These are phyloP conservation scores for Lasiosphaeria hispida DNA, from an alignment of 495 filamentous ascomycete genomes.

Conservation along the genomic window DNA sequence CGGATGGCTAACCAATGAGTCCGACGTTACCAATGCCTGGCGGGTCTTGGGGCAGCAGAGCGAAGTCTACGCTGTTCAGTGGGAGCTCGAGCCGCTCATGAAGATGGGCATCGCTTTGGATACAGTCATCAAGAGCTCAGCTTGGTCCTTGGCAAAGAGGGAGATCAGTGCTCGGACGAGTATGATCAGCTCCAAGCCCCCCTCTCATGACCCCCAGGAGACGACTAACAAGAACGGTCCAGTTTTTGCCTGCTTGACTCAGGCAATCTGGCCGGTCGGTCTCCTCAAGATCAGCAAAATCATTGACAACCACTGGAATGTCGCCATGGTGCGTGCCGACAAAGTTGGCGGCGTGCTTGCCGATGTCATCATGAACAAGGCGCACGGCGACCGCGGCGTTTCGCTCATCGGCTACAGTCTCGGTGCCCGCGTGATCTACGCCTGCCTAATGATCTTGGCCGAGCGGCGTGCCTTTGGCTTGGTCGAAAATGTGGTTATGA, in stretches of 20 bases:
- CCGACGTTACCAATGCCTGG: conserved; percentile 75
- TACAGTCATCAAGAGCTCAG: conserved; percentile 68
- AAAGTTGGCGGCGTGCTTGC: conserved; percentile 85
- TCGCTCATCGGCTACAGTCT: conserved; percentile 86
- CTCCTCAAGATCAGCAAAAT: conserved; percentile 77
- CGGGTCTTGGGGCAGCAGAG: conserved; percentile 62
- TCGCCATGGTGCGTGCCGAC: conserved; percentile 77
- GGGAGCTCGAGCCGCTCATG: conserved; percentile 74
- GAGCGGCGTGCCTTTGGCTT: conserved; percentile 79
- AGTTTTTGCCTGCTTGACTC: conserved; percentile 70
- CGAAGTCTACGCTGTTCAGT: conserved; percentile 82
- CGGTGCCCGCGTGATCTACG: conserved; percentile 85
- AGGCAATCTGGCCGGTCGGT: conserved; percentile 71
- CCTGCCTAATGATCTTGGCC: conserved; percentile 72
- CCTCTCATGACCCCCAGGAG: neutral
- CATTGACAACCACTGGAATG: conserved; percentile 86
- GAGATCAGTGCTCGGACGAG: conserved; percentile 61
- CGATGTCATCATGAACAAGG: conserved; percentile 82
- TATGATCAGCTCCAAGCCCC: conserved; percentile 26
- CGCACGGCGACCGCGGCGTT: conserved; percentile 84
- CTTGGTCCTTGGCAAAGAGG: conserved; percentile 73
- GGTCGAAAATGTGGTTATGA: conserved; percentile 78
- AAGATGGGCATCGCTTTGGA: conserved; percentile 75
- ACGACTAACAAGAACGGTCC: conserved; percentile 42
- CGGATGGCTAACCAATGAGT: conserved; percentile 73